Conservation (phyloP, 2,329 filamentous ascomycete genomes). For the Elsinoe arachidis region DNA sequence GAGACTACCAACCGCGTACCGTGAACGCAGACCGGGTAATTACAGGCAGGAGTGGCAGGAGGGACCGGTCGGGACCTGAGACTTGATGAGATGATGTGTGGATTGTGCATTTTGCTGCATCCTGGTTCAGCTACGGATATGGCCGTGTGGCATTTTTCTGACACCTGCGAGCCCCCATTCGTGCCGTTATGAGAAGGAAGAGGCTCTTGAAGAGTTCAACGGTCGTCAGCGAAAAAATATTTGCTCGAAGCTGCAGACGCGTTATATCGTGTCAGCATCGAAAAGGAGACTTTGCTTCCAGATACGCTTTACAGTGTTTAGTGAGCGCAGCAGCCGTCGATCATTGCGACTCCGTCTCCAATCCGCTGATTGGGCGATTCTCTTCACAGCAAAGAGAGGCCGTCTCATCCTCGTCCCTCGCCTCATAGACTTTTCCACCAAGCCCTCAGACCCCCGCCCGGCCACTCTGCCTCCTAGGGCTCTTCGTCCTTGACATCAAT, state of each 20-base stretch:
- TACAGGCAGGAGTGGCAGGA: neutral
- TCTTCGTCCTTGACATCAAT: neutral
- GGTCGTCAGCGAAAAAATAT: neutral
- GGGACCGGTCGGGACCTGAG: neutral
- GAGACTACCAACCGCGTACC: too few relatives aligned
- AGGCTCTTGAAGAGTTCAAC: neutral
- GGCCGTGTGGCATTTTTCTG: neutral
- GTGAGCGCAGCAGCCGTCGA: neutral
- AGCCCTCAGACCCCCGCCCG: neutral
- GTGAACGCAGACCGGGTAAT: neutral
- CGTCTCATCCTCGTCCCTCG: constrained; percentile 2
- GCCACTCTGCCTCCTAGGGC: too few relatives aligned
- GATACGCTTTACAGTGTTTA: neutral
- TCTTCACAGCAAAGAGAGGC: too few relatives aligned
- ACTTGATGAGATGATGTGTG: neutral
- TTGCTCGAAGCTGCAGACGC: neutral
- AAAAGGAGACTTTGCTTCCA: neutral
- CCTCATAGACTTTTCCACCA: constrained; percentile 1
- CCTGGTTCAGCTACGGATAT: neutral
- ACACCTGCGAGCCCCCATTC: neutral
- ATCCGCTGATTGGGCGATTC: neutral
- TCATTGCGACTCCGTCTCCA: neutral
- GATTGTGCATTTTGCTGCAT: too few relatives aligned
- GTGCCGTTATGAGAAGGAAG: neutral
- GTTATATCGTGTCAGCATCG: neutral